Evolutionary conservation across 768 basidiomycete genomes (phyloP).

Genomic region (Termitomyces sp.): DNA sequence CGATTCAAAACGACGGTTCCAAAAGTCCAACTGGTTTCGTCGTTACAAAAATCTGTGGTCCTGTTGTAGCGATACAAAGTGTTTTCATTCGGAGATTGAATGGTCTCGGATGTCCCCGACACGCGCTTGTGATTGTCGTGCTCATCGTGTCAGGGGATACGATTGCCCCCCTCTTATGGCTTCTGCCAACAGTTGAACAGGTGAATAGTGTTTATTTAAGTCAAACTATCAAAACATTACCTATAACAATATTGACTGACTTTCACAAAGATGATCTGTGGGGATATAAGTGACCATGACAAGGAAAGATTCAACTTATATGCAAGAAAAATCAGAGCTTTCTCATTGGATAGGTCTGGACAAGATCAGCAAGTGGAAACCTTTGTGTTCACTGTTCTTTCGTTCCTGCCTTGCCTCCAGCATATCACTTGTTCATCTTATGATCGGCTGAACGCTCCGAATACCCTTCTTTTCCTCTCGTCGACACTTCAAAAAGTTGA

Average conservation of each 20-base stretch:
- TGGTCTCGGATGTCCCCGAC: no score
- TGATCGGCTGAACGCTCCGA: not conserved
- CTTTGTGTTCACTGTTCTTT: not conserved
- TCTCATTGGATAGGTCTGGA: not conserved
- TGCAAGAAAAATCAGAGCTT: not conserved
- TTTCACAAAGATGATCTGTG: no score
- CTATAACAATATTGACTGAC: not conserved
- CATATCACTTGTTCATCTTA: no score
- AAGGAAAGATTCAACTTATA: not conserved
- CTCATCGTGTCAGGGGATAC: no score
- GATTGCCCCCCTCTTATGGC: not conserved
- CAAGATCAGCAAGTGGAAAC: not conserved
- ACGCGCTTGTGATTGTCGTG: no score
- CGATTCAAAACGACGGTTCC: no score
- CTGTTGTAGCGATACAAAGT: no score
- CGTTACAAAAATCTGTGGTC: no score
- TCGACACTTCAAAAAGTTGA: not conserved
- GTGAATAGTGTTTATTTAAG: not conserved
- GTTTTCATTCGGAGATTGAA: no score
- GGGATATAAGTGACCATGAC: not conserved
- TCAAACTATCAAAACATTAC: not conserved
- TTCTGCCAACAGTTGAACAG: not conserved
- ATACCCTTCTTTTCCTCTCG: not conserved
- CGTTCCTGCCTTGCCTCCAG: no score
- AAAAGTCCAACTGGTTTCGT: no score